These are phyloP conservation scores for Elymus sibiricus DNA, from an alignment of 176 grass and related monocot species.

Conservation along the genomic window DNA sequence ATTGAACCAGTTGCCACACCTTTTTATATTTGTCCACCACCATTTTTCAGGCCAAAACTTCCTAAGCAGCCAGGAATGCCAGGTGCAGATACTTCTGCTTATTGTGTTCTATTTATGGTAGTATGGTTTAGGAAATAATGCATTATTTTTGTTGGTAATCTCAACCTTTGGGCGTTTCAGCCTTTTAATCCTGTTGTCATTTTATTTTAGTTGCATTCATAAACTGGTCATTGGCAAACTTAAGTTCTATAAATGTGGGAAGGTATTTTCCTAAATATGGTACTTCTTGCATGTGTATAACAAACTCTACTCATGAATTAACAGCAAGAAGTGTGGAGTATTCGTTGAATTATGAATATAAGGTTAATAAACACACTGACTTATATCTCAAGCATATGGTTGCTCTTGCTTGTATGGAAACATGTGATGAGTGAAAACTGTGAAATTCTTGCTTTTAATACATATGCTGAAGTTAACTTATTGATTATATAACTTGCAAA, in stretches of 20 bases:
- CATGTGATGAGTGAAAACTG: neutral
- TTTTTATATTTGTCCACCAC: conserved; percentile 98
- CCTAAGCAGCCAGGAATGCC: conserved; percentile 69
- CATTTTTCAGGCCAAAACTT: conserved; percentile 83
- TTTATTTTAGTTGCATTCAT: neutral
- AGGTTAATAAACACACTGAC: neutral
- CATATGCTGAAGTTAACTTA: neutral
- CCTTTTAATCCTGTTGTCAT: neutral
- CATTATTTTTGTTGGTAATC: neutral
- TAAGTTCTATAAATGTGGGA: neutral
- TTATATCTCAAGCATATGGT: neutral
- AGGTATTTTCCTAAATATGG: conserved; percentile 3
- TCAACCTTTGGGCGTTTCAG: neutral
- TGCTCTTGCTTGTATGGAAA: conserved; percentile 20
- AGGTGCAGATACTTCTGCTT: conserved; percentile 39
- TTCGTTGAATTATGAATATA: conserved; percentile 8
- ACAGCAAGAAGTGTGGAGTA: neutral
- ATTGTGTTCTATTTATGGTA: neutral
- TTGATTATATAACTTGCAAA: conserved; percentile 22
- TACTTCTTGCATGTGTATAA: conserved; percentile 12
- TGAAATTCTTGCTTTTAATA: neutral
- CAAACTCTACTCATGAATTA: conserved; percentile 11
- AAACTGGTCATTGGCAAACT: neutral
- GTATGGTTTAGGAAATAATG: conserved; percentile 9
- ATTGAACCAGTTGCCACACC: conserved; percentile 96